phyloP scores from a whole-genome alignment of 148 eudicot genomes.

The Bassia scoparia region DNA sequence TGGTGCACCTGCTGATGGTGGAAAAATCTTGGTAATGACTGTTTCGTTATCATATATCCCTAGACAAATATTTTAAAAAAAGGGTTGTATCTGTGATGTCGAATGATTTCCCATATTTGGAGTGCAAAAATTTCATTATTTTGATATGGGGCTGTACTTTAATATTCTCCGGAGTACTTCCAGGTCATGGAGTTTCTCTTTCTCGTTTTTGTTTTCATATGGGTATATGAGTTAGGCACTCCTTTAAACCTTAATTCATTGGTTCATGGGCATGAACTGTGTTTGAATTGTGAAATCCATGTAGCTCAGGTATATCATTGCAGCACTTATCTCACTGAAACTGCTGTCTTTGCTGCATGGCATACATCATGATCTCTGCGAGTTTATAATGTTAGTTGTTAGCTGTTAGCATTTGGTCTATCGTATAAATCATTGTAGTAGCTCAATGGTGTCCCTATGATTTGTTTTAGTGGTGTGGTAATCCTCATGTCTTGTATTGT shows the following conservation, averaged over 20 bases:
- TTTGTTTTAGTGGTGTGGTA: neutral
- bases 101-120: neutral
- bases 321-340: neutral
- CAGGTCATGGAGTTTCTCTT: neutral
- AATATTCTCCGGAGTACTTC: neutral
- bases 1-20: constrained; percentile 55
- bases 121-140: neutral
- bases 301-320: constrained; percentile 1
- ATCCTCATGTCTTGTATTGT: neutral
- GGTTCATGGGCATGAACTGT: neutral
- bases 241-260: neutral
- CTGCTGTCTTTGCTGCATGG: neutral
- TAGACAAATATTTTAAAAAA: neutral
- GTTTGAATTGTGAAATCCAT: neutral
- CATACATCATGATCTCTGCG: neutral
- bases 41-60: neutral
- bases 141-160: neutral
- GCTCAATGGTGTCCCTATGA: neutral
- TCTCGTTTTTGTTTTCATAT: no score
- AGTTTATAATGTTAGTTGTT: neutral
- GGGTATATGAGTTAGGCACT: no score
- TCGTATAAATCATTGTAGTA: neutral
- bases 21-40: constrained; percentile 55
- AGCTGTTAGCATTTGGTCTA: neutral
- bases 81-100: neutral